Percentiles rank a stretch among this genome's conserved stretches.
Conservation (phyloP, 73 alveolate species). For the Paramecium biaurelia region DNA sequence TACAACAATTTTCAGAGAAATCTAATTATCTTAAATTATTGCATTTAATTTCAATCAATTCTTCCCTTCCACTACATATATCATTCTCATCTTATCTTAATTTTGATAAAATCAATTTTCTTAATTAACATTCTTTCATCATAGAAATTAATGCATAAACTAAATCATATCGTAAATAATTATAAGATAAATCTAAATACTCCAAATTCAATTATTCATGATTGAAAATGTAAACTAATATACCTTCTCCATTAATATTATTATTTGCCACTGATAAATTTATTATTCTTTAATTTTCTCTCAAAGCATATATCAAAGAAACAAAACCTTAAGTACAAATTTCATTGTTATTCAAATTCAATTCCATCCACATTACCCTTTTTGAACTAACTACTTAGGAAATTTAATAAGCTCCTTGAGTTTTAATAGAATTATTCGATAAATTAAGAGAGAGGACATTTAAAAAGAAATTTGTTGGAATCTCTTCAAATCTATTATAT, state of each 20-base stretch:
- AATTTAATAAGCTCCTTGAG: constrained; percentile 21
- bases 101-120: background rate
- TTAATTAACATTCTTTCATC: constrained; percentile 34
- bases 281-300: background rate
- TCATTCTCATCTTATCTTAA: background rate
- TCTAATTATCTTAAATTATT: background rate
- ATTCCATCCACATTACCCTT: background rate
- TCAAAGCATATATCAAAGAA: background rate
- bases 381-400: background rate
- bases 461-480: constrained; percentile 1
- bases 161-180: background rate
- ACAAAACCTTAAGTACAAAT: background rate
- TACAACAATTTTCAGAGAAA: background rate
- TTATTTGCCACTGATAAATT: background rate
- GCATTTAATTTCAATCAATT: background rate
- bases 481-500: background rate
- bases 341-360: background rate
- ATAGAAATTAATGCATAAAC: constrained; percentile 20
- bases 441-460: background rate
- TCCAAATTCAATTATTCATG: constrained; percentile 7
- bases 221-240: constrained; percentile 5
- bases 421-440: background rate
- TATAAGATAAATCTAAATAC: background rate
- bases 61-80: background rate
- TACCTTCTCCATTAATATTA: background rate